Evolutionary conservation across 2,329 filamentous ascomycete genomes (phyloP).

Genomic region (Hypoxylon rubiginosum): DNA sequence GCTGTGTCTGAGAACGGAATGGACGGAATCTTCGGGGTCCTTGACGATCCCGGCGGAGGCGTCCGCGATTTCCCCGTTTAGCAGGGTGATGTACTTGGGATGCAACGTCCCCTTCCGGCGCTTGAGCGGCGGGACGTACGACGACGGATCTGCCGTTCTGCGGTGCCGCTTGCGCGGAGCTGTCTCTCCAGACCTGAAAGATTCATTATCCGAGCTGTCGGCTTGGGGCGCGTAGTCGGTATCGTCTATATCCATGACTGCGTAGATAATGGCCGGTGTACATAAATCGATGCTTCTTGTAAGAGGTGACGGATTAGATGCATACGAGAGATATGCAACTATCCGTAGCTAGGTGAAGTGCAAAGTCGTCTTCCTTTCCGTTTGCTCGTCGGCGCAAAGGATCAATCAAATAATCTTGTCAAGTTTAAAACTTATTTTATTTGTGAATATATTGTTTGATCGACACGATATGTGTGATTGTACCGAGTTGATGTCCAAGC

Average conservation of each 20-base stretch:
- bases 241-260: slow-evolving; percentile 37
- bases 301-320: neutral
- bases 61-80: slow-evolving; percentile 72
- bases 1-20: slow-evolving; percentile 59
- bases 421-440: neutral
- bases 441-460: neutral
- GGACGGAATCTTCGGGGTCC: slow-evolving; percentile 43
- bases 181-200: neutral
- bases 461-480: neutral
- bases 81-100: slow-evolving; percentile 61
- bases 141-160: slow-evolving; percentile 39
- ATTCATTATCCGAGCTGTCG: slow-evolving; percentile 26
- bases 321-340: slow-evolving; percentile 39
- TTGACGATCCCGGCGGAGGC: slow-evolving; percentile 57
- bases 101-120: slow-evolving; percentile 61
- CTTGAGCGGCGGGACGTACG: slow-evolving; percentile 60
- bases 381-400: neutral
- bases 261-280: too few species aligned
- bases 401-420: neutral
- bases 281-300: neutral
- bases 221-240: slow-evolving; percentile 10
- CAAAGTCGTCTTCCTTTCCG: neutral
- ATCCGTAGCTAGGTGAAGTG: slow-evolving; percentile 24
- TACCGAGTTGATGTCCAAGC: neutral
- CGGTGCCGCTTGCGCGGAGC: slow-evolving; percentile 34